Conservation (phyloP, 306 rosid species). For the Myrica gale region DNA sequence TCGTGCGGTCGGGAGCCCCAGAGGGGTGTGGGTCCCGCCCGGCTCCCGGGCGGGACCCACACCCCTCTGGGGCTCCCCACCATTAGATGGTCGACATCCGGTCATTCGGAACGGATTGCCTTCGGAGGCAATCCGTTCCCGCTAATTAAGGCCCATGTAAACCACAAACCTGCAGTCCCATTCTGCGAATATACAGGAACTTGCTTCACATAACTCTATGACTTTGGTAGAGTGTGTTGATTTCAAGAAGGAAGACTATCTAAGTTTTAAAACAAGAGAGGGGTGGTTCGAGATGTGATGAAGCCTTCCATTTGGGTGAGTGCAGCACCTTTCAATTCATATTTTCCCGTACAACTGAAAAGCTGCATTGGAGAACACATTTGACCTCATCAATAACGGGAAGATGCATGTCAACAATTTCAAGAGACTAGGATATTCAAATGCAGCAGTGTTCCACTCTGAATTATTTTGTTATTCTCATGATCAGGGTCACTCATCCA, state of each 20-base stretch:
- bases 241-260: constrained; percentile 51
- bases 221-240: constrained; percentile 28
- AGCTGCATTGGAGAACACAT: not conserved
- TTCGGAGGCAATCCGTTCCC: no score
- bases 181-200: constrained; percentile 36
- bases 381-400: not conserved
- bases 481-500: not conserved
- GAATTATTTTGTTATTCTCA: constrained; percentile 22
- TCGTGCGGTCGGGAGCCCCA: no score
- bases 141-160: no score
- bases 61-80: no score
- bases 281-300: constrained; percentile 40
- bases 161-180: constrained; percentile 49
- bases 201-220: constrained; percentile 34
- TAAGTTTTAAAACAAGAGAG: constrained; percentile 53
- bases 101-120: no score
- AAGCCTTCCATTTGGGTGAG: constrained; percentile 52
- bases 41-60: no score
- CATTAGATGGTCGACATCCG: no score
- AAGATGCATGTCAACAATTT: constrained; percentile 7
- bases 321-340: constrained; percentile 55
- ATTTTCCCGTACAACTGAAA: constrained; percentile 3
- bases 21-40: no score
- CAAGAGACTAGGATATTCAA: not conserved
- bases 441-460: constrained; percentile 9